Base-by-base conservation (phyloP, 306 rosid genomes). In the Oxytropis ochrocephala region DNA sequence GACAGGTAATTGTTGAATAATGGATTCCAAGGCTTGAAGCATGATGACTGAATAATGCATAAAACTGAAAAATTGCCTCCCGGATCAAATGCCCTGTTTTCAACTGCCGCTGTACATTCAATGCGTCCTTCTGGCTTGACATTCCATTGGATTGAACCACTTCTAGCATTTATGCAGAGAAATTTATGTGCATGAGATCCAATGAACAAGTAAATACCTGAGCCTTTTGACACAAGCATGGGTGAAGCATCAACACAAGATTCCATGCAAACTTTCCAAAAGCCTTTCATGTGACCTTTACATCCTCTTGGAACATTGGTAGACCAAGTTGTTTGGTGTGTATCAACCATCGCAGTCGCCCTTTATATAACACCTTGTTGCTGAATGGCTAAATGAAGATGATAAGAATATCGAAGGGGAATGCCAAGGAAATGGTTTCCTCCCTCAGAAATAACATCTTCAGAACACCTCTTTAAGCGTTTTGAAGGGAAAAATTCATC, bases 211-310 rank as follows among this genome's bases (percentile, higher is more conserved):
- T 76, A 88, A 67, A 83, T 53, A 44, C 83, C 80, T 33, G 76
- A 46, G 79, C 77, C 85, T 75, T 77, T 84, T 52, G 76, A 78
- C 67, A 92, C 89, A 70, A 92, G 69, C 71, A 88, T 50, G 12
- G 98, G 93, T 17, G 98, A 92, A 64, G 96, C 98, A 75, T 92
- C 98, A 73, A 92, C 96, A 80, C 98, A 92, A 46, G 96, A 92
- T 65, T 89, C 93, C 89, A 80, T 73, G 78, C 80, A 24, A 85
- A 88, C 85, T 80, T 88, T 88, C 98, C 98, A 92, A 54, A 75
- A 29, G 65, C 75, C 85, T 60, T 75, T 76, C 87, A 92, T 49
- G 17, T 65, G 69, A 63, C 82, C 85, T 52, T 60, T 77, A 73
- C 43, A 72, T 67, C 65, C 81, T 73, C 83, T 88, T 11, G 79